These are phyloP conservation scores for Paracamarosporium sp. DNA, from an alignment of 2,329 filamentous ascomycete genomes.

Conservation along the genomic window DNA sequence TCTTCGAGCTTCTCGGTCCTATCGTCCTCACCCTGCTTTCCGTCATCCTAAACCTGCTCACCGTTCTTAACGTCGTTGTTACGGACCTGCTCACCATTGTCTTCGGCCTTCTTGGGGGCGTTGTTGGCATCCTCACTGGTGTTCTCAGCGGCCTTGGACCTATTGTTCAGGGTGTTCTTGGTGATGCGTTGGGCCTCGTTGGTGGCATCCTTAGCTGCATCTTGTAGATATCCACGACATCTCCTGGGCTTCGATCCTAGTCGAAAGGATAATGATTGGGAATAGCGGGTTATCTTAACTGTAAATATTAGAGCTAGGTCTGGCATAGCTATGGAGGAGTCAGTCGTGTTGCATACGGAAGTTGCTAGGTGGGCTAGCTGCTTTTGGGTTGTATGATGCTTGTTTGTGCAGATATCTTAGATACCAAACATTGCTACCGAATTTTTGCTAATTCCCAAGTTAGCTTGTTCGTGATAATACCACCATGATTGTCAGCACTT, in stretches of 20 bases:
- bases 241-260: background rate
- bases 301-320: too few relatives aligned
- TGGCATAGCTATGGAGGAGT: background rate
- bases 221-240: background rate
- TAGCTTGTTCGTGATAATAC: too few relatives aligned
- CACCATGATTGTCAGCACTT: too few relatives aligned
- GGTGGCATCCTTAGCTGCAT: slow-evolving; percentile 2
- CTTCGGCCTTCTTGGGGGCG: slow-evolving; percentile 7
- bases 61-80: slow-evolving; percentile 2
- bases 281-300: too few relatives aligned
- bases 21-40: slow-evolving; percentile 5
- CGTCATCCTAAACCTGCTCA: slow-evolving; percentile 5
- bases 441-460: background rate
- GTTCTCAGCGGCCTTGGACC: slow-evolving; percentile 1
- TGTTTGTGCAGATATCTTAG: background rate
- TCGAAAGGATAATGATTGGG: background rate
- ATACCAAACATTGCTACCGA: background rate
- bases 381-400: background rate
- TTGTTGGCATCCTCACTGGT: background rate
- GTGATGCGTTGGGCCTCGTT: slow-evolving; percentile 1
- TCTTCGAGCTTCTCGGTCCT: slow-evolving; percentile 14
- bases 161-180: background rate
- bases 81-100: slow-evolving; percentile 5
- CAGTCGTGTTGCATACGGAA: background rate
- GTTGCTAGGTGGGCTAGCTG: background rate